Evolutionary conservation across 2,329 filamentous ascomycete species (phyloP), one percentile per base, ranked within the genome.

Genomic region (Pseudocercospora fijiensis): DNA sequence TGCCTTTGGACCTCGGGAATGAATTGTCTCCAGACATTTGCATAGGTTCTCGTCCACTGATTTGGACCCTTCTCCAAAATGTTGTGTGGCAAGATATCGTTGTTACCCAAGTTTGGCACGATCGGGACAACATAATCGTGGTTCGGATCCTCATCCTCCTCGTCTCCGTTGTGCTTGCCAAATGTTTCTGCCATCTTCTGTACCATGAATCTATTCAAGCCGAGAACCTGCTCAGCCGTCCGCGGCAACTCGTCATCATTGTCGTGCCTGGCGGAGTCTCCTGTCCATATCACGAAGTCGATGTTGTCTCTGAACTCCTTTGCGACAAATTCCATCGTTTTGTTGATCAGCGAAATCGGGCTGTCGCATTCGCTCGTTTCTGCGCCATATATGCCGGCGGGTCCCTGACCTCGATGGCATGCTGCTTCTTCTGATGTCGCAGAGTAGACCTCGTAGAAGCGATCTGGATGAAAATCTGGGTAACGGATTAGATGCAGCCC

Each of bases 31-130:
- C 95, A 99, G 22, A 98, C 86, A 22, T 89, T 83, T 26, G 86
- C 81, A 71, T 95, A 97, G 53, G 84, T 83, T 63, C 85, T 85
- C 0, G 96, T 90, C 88, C 94, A 96, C 67, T 85, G 85, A 73
- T 97, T 97, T 16, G 95, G 95, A 0, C 94, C 95, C 0, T 86
- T 83, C 47, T 87, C 82, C 76, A 99, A 88, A 74, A 98, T 96
- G 73, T 99, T 99, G 79, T 99, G 95, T 1, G 95, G 95, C 65
- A 97, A 86, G 63, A 99, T 93, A 74, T 99, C 95, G 78, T 99
- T 99, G 80, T 99, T 99, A 65, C 95, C 95, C 70, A 97, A 88
- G 0, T 89, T 97, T 0, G 95, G 93, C 20, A 99, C 83, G 28
- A 98, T 86, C 3, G 95, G 94, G 3, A 98, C 84, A 11, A 83